phyloP scores from a whole-genome alignment of 352 stramenopile genomes.

The Phytophthora sp. region DNA sequence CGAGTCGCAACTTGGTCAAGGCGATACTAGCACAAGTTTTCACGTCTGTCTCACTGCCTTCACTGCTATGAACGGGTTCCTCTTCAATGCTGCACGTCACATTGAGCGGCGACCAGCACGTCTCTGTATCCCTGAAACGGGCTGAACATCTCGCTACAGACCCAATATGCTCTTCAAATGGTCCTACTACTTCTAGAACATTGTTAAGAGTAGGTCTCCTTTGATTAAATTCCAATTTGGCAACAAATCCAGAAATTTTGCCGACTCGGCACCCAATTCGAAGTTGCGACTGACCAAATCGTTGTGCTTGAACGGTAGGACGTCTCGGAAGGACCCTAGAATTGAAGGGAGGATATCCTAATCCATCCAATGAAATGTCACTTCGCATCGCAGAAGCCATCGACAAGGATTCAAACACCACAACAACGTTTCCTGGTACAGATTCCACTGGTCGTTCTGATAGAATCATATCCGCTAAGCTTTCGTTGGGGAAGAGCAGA shows the following conservation, averaged over 20 bases:
- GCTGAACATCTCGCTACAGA: slow-evolving; percentile 15
- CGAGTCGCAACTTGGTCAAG: slow-evolving; percentile 43
- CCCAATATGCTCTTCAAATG: slow-evolving; percentile 46
- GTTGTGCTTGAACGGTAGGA: slow-evolving; percentile 49
- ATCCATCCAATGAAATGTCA: slow-evolving; percentile 69
- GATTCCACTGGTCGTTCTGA: slow-evolving; percentile 3
- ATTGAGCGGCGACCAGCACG: slow-evolving; percentile 62
- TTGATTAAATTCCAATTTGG: slow-evolving; percentile 29
- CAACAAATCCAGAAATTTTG: slow-evolving; percentile 56
- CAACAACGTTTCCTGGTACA: slow-evolving; percentile 35
- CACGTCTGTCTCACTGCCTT: neutral
- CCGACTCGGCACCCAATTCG: slow-evolving; percentile 50
- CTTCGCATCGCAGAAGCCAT: slow-evolving; percentile 48
- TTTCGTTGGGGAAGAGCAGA: slow-evolving; percentile 55
- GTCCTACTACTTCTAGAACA: slow-evolving; percentile 10
- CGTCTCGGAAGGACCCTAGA: slow-evolving; percentile 63
- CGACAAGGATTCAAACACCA: slow-evolving; percentile 61
- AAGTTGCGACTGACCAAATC: slow-evolving; percentile 49
- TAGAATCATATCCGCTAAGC: slow-evolving; percentile 39
- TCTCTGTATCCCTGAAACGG: slow-evolving; percentile 31
- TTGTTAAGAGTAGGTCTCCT: neutral
- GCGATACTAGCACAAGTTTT: slow-evolving; percentile 23
- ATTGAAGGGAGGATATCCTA: slow-evolving; percentile 83
- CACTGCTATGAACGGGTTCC: slow-evolving; percentile 3
- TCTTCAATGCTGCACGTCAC: slow-evolving; percentile 50